These are phyloP conservation scores for Lolium multiflorum DNA, from an alignment of 176 grass and related monocot genomes.

Conservation along the genomic window DNA sequence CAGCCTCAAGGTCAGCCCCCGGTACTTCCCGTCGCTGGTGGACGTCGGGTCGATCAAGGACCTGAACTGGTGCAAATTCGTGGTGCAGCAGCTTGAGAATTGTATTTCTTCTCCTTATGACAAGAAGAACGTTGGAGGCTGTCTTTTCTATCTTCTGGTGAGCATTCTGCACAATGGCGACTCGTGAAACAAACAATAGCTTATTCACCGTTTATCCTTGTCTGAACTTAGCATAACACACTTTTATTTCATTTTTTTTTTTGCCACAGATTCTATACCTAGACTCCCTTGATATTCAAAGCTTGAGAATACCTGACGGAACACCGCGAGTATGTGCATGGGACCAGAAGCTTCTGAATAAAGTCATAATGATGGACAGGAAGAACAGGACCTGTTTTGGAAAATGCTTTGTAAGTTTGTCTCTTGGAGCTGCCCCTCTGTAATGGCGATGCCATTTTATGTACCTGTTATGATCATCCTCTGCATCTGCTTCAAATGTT, in stretches of 20 bases:
- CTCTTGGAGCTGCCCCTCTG: background rate
- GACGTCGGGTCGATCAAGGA: conserved; percentile 12
- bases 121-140: conserved; percentile 10
- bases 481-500: conserved; percentile 15
- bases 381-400: conserved; percentile 6
- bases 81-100: conserved; percentile 20
- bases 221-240: background rate
- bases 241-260: background rate
- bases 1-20: conserved; percentile 24
- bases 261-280: conserved; percentile 14
- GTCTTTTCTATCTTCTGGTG: conserved; percentile 24
- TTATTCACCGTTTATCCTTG: background rate
- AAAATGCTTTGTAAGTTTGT: conserved; percentile 31
- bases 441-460: background rate
- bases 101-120: background rate
- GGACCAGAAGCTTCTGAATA: conserved; percentile 14
- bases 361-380: conserved; percentile 10
- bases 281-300: conserved; percentile 21
- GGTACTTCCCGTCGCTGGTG: conserved; percentile 15
- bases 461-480: conserved; percentile 12
- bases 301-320: background rate
- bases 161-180: background rate
- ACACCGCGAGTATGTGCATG: conserved; percentile 7
- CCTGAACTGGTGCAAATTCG: conserved; percentile 24
- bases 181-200: background rate